Evolutionary conservation across 2,329 filamentous ascomycete genomes (phyloP), one percentile per base, ranked within the genome.

Genomic region (Fusarium goolgardi): DNA sequence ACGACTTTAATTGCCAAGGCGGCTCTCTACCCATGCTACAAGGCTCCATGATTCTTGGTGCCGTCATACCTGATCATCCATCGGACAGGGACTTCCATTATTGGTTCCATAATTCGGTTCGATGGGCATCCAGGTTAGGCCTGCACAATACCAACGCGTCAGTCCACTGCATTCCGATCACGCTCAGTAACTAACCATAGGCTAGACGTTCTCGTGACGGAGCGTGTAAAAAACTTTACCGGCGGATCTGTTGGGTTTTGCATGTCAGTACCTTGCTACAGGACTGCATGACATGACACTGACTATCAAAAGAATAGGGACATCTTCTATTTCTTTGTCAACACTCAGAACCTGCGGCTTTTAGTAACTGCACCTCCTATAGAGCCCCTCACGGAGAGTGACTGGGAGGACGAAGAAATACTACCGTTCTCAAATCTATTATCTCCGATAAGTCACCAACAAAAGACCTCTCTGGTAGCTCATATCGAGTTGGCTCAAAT

Each of bases 201-300:
- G 1, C 13, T 7, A 71, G 65, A 1, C 59, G 39, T 4, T 21
- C 34, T 31, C 43, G 55, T 1, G 34, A 57, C 7, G 59, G 65
- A 25, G 23, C 4, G 5, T 52, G 45, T 0, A 31, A 45, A 1
- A 68, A 53, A 1, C 4, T 71, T 5, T 66, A 68, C 6, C 27
- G 59, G 3, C 40, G 66, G 4, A 71, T 71, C 1, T 71, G 69
- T 69, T 71, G 59, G 69, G 29, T 46, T 45, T 32, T 71, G 0
- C 59, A 71, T 34, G 69, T 71, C 20, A 34, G 69, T 37, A 18
- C 0, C 6, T 20, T 18, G 2, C 8, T 10, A 13, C 0, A 11
- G 6, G 12, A 1, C 18, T 29, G 3, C 3, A n/a, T 1, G 1
- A 18, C 4, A 15, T 0, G 9, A 3, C 2, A 1, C 31, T 60